A percentile compares a stretch with the other conserved stretches of the same genome.
These are phyloP conservation scores for Plenodomus lindquistii DNA, from an alignment of 2,329 filamentous ascomycete genomes.

Conservation along the genomic window DNA sequence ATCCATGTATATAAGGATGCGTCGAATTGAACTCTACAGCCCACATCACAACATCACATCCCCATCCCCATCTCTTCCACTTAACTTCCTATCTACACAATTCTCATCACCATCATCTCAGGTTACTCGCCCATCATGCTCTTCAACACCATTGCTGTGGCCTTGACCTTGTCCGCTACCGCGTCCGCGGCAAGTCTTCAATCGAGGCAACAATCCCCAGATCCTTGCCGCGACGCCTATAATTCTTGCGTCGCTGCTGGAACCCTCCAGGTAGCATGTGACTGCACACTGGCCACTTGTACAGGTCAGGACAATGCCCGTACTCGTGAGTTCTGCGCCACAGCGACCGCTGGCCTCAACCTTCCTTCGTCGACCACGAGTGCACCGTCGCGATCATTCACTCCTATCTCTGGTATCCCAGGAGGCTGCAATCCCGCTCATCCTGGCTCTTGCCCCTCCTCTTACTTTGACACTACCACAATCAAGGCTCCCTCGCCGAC, in stretches of 20 bases:
- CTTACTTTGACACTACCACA: constrained; percentile 9
- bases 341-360: constrained; percentile 6
- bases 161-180: neutral
- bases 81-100: neutral
- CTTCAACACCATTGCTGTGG: neutral
- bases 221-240: constrained; percentile 11
- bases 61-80: neutral
- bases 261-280: constrained; percentile 12
- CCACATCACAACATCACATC: neutral
- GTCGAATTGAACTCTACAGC: neutral
- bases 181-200: neutral
- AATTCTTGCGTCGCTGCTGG: constrained; percentile 12
- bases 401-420: constrained; percentile 1
- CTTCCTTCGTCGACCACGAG: constrained; percentile 4
- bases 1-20: neutral
- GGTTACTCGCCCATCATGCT: neutral
- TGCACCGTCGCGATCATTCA: neutral
- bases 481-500: too few relatives aligned
- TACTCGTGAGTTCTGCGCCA: constrained; percentile 12
- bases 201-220: constrained; percentile 2
- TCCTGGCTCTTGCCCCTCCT: constrained; percentile 5
- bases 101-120: neutral
- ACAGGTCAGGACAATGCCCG: constrained; percentile 12
- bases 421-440: constrained; percentile 10
- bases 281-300: constrained; percentile 10